Conservation (phyloP, 495 filamentous ascomycete genomes). For the Penicillium subrubescens region DNA sequence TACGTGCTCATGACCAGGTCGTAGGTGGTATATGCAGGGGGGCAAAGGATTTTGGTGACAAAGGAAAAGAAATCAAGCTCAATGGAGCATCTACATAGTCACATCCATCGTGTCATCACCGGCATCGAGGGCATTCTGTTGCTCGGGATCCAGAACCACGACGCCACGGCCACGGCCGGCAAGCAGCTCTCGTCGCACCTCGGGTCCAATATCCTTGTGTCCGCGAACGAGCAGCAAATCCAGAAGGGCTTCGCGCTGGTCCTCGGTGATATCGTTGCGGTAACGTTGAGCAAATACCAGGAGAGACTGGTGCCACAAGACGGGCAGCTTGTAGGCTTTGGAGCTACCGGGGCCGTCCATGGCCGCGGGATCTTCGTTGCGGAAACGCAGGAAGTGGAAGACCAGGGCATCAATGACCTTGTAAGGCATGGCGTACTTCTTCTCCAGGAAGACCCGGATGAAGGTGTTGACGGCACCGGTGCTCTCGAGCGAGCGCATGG, state of each 20-base stretch:
- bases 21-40: constrained; percentile 30
- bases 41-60: constrained; percentile 8
- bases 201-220: constrained; percentile 86
- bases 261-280: constrained; percentile 88
- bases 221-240: constrained; percentile 86
- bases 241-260: constrained; percentile 87
- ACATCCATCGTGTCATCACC: constrained; percentile 93
- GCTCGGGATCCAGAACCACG: constrained; percentile 55
- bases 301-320: constrained; percentile 89
- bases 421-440: constrained; percentile 94
- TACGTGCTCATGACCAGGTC: constrained; percentile 37
- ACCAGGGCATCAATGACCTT: constrained; percentile 93
- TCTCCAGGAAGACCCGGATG: constrained; percentile 89
- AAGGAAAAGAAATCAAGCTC: constrained; percentile 10
- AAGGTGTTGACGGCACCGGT: constrained; percentile 88
- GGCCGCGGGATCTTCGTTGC: constrained; percentile 56
- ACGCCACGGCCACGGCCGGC: constrained; percentile 87
- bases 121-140: constrained; percentile 57
- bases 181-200: constrained; percentile 86
- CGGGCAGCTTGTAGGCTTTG: constrained; percentile 66
- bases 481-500: constrained; percentile 70
- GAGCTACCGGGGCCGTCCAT: constrained; percentile 45
- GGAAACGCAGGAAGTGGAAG: constrained; percentile 93
- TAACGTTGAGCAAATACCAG: constrained; percentile 93
- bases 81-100: constrained; percentile 42